These are phyloP conservation scores for Lentinula detonsa DNA, from an alignment of 768 basidiomycete genomes.

Conservation along the genomic window DNA sequence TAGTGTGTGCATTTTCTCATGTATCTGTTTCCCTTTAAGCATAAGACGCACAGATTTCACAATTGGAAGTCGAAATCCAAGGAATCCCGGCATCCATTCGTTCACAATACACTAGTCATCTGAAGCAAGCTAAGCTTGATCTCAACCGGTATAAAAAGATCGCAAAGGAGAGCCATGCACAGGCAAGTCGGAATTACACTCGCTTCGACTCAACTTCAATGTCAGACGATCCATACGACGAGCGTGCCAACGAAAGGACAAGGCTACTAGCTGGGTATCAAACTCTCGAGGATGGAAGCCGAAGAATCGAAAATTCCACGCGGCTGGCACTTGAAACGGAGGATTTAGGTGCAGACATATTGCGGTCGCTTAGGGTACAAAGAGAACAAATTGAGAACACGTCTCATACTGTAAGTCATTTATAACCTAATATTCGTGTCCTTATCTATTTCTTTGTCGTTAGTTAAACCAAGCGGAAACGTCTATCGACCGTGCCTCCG, in stretches of 20 bases:
- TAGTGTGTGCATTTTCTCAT: constrained; percentile 41
- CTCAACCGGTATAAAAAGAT: constrained; percentile 72
- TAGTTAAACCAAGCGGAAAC: constrained; percentile 79
- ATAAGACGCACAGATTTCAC: constrained; percentile 58
- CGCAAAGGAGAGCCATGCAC: constrained; percentile 65
- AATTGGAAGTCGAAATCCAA: constrained; percentile 90
- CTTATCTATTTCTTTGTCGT: not conserved
- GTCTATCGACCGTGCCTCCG: constrained; percentile 81
- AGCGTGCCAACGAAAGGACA: constrained; percentile 52
- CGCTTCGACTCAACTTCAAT: constrained; percentile 12
- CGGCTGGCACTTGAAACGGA: constrained; percentile 91
- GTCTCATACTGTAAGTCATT: constrained; percentile 62
- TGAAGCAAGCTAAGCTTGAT: constrained; percentile 65
- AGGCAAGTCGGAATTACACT: constrained; percentile 65
- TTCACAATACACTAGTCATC: constrained; percentile 56
- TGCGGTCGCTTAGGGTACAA: constrained; percentile 74
- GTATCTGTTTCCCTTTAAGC: not conserved
- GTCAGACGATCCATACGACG: constrained; percentile 72
- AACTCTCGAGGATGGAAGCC: constrained; percentile 65
- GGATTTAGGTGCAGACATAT: constrained; percentile 82
- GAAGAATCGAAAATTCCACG: constrained; percentile 73
- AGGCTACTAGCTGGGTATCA: constrained; percentile 70
- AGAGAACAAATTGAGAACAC: constrained; percentile 89
- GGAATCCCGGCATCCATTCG: constrained; percentile 85
- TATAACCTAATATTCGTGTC: not conserved